Conservation (phyloP, 2,329 filamentous ascomycete genomes). For the Cladophialophora exuberans region DNA sequence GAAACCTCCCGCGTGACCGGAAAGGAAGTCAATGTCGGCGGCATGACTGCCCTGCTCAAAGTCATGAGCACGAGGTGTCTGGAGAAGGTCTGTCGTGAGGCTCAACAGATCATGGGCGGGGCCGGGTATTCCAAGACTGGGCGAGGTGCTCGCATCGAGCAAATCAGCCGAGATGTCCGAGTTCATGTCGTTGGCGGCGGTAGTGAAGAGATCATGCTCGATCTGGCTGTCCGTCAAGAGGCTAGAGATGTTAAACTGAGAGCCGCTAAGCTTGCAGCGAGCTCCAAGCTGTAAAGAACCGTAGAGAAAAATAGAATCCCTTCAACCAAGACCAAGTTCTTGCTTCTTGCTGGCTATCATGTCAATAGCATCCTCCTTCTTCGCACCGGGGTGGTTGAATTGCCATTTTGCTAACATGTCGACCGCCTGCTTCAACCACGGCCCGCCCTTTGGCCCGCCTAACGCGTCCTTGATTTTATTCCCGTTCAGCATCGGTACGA, state of each 20-base stretch:
- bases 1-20: conserved; percentile 54
- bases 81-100: conserved; percentile 58
- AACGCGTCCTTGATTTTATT: conserved; percentile 71
- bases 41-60: conserved; percentile 72
- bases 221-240: conserved; percentile 69
- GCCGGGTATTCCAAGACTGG: conserved; percentile 72
- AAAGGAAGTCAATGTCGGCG: conserved; percentile 62
- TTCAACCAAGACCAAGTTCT: conserved; percentile 51
- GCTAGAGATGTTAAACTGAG: conserved; percentile 64
- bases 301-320: not conserved
- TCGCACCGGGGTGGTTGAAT: conserved; percentile 64
- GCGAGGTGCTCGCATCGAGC: conserved; percentile 71
- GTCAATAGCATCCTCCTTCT: conserved; percentile 36
- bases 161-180: conserved; percentile 66
- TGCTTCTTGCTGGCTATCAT: conserved; percentile 58
- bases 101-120: conserved; percentile 65
- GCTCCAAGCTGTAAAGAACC: conserved; percentile 28
- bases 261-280: conserved; percentile 22
- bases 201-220: conserved; percentile 73
- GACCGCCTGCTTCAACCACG: conserved; percentile 81
- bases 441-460: conserved; percentile 67
- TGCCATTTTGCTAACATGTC: conserved; percentile 88
- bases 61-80: conserved; percentile 60
- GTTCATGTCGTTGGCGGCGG: conserved; percentile 68
- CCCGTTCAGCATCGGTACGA: conserved; percentile 72